Evolutionary conservation across 352 stramenopile species (phyloP), one percentile per base, ranked within the genome.

Genomic region (Phytophthora sp.): DNA sequence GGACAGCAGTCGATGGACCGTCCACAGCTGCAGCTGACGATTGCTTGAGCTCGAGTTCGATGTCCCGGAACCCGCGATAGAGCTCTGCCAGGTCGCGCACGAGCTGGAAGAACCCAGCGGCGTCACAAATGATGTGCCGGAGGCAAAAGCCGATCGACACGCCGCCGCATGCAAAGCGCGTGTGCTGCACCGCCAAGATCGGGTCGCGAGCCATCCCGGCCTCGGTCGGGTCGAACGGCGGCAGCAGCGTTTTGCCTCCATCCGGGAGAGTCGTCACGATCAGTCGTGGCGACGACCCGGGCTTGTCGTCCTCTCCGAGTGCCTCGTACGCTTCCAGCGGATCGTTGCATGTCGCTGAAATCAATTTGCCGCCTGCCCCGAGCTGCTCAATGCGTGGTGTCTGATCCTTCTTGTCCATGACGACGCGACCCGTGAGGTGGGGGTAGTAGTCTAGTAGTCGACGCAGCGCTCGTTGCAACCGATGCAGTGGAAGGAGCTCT

Each of bases 101-200:
- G n/a, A 71, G 62, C 41, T 71, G 62, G 34, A 71, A 71, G 35
- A 71, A 66, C 4, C 62, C 62, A 32, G 26, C 13, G 5, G 48
- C 62, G 18, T 71, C 55, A 26, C 55, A 71, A 27, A 71, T 37
- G 5, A 66, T 52, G n/a, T 66, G 55, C 8, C 48, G 41, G 4
- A 71, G 34, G 10, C 48, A 62, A 17, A 71, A 15, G n/a, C 54
- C 55, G 17, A 71, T 58, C 9, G 62, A 43, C 43, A 71, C 55
- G n/a, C 38, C 37, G 17, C 55, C 62, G 50, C 62, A 67, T 15
- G 32, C 31, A 38, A 67, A 71, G 7, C 55, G 38, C 3, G 62
- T 71, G 35, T 66, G 62, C 35, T 66, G 54, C 26, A 70, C 39
- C 13, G 17, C 45, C 34, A 70, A 27, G 11, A 70, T 66, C 21